A percentile compares a stretch with the other conserved stretches of the same genome.
These are phyloP conservation scores for Rhynchosporium graminicola DNA, from an alignment of 2,329 filamentous ascomycete genomes.

Conservation along the genomic window DNA sequence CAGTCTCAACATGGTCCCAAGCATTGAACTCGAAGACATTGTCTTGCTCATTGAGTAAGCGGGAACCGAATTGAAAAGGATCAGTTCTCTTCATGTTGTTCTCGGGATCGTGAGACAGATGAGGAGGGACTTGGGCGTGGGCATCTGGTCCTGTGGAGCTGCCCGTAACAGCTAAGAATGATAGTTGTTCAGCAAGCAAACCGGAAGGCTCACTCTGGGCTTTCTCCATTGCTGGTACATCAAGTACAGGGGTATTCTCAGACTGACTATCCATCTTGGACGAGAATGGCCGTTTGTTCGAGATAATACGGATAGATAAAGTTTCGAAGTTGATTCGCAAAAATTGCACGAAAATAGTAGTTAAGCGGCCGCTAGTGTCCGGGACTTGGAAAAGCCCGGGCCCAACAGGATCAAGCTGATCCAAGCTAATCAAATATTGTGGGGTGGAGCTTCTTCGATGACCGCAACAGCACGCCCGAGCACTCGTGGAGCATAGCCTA, in stretches of 20 bases:
- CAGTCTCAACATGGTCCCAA: constrained; percentile 97
- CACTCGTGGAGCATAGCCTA: neutral
- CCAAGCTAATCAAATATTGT: neutral
- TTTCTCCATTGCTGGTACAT: neutral
- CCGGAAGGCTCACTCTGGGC: neutral
- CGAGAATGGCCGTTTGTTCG: neutral
- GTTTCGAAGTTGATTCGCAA: neutral
- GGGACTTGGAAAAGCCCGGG: neutral
- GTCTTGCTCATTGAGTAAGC: constrained; percentile 79
- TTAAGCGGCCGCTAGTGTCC: constrained; percentile 4
- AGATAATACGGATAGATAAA: neutral
- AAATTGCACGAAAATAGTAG: neutral
- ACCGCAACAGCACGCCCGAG: neutral
- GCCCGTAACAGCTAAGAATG: constrained; percentile 30
- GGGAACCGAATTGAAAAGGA: constrained; percentile 94
- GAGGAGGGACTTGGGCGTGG: constrained; percentile 31
- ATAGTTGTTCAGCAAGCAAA: constrained; percentile 23
- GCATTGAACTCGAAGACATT: constrained; percentile 97
- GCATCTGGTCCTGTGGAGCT: constrained; percentile 25
- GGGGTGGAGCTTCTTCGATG: constrained; percentile 2
- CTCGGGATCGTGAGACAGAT: constrained; percentile 42
- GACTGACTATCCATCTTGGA: neutral
- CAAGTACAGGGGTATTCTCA: neutral
- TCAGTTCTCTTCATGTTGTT: constrained; percentile 85
- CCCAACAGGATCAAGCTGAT: neutral